Evolutionary conservation across 805 yeast species (phyloP).

Genomic region (Metschnikowia picachoensis): DNA sequence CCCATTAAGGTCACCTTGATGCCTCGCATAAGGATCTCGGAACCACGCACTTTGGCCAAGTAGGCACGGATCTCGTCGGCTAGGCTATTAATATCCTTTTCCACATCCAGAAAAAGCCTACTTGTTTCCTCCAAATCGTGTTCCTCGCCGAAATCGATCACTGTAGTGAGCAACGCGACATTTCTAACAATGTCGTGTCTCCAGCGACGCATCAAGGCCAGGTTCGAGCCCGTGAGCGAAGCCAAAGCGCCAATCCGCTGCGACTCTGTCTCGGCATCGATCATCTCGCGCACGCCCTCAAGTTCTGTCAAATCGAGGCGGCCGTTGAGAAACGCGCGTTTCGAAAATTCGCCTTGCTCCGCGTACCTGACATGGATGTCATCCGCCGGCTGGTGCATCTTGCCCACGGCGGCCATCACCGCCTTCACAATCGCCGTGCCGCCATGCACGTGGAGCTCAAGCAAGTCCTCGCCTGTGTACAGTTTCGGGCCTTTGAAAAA

Average conservation of each 20-base stretch:
- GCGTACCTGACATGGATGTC: slow-evolving; percentile 65
- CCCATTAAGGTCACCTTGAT: slow-evolving; percentile 73
- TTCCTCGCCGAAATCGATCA: slow-evolving; percentile 94
- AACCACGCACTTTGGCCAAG: slow-evolving; percentile 45
- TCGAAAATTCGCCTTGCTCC: slow-evolving; percentile 89
- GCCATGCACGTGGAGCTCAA: slow-evolving; percentile 93
- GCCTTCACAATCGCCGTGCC: slow-evolving; percentile 80
- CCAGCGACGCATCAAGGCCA: slow-evolving; percentile 58
- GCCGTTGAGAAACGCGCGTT: slow-evolving; percentile 81
- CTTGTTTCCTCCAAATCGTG: slow-evolving; percentile 70
- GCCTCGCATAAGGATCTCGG: slow-evolving; percentile 68
- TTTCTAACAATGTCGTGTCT: slow-evolving; percentile 58
- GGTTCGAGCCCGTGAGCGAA: slow-evolving; percentile 69
- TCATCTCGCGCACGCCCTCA: slow-evolving; percentile 84
- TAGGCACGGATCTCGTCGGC: slow-evolving; percentile 43
- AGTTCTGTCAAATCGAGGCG: slow-evolving; percentile 81
- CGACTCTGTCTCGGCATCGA: slow-evolving; percentile 90
- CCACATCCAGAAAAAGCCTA: slow-evolving; percentile 49
- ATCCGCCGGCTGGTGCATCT: slow-evolving; percentile 43
- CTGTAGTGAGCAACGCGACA: slow-evolving; percentile 76
- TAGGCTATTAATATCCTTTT: slow-evolving; percentile 37
- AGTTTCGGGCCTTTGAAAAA: slow-evolving; percentile 71
- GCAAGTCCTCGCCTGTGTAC: slow-evolving; percentile 87
- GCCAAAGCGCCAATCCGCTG: slow-evolving; percentile 74
- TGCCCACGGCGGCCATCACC: slow-evolving; percentile 58